Conservation (phyloP, 164 flowering plant genomes). For the Houttuynia cordata region DNA sequence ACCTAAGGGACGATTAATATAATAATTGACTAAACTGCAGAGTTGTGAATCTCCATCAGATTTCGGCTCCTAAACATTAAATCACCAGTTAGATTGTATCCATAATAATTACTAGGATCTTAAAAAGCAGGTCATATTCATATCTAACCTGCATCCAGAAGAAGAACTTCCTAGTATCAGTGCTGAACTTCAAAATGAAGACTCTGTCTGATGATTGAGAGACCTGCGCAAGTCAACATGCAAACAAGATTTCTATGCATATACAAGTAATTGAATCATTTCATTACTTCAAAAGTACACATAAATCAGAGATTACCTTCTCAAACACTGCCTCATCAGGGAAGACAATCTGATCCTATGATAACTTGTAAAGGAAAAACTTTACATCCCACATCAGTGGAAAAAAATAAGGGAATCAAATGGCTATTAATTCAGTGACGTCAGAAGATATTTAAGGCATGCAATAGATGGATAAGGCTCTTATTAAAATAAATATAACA, state of each 20-base stretch:
- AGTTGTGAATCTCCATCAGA: slow-evolving; percentile 51
- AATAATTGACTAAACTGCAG: slow-evolving; percentile 58
- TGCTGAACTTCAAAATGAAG: slow-evolving; percentile 74
- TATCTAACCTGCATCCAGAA: slow-evolving; percentile 89
- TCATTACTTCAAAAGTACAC: not conserved
- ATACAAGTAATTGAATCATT: too few relatives aligned
- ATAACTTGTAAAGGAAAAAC: slow-evolving; percentile 32
- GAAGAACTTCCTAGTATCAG: slow-evolving; percentile 79
- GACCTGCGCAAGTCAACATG: slow-evolving; percentile 29
- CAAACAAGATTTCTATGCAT: not conserved
- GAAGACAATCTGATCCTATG: slow-evolving; percentile 83
- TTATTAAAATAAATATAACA: too few relatives aligned
- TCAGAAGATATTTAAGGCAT: too few relatives aligned
- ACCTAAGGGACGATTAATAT: slow-evolving; percentile 76
- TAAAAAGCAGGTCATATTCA: not conserved
- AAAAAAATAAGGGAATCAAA: not conserved
- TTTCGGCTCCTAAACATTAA: slow-evolving; percentile 56
- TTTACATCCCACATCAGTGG: not conserved
- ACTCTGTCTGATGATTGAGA: slow-evolving; percentile 84
- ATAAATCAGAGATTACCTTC: slow-evolving; percentile 40
- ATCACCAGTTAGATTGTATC: not conserved
- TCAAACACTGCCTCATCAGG: slow-evolving; percentile 95
- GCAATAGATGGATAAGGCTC: not conserved
- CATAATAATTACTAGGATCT: not conserved
- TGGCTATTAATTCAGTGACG: not conserved